Evolutionary conservation across 2,329 filamentous ascomycete genomes (phyloP).

Genomic region (Amauroascus niger): DNA sequence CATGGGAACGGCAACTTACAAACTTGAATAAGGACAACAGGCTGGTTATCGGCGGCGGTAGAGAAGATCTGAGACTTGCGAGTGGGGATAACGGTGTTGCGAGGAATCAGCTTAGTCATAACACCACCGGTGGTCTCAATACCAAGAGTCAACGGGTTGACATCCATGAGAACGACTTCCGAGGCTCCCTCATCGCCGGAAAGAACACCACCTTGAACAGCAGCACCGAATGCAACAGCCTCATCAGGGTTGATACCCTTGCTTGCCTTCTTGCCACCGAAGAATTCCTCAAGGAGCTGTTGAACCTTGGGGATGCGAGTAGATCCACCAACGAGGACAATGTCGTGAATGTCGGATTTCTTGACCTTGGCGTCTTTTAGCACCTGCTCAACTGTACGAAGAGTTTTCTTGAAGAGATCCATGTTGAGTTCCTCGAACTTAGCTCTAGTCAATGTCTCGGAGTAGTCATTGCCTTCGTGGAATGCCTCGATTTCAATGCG

Average conservation of each 20-base stretch:
- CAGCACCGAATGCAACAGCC: constrained; percentile 94
- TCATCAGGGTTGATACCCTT: constrained; percentile 99
- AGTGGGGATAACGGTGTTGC: constrained; percentile 89
- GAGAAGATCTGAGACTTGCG: constrained; percentile 98
- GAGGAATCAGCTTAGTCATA: constrained; percentile 93
- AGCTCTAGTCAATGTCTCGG: constrained; percentile 92
- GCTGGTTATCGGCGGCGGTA: constrained; percentile 92
- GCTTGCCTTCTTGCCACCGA: constrained; percentile 88
- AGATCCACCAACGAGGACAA: constrained; percentile 95
- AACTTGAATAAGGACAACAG: constrained; percentile 88
- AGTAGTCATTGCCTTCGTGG: constrained; percentile 95
- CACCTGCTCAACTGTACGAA: constrained; percentile 97
- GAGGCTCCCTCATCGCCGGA: constrained; percentile 73
- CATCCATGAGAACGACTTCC: constrained; percentile 88
- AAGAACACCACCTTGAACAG: constrained; percentile 92
- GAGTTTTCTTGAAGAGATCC: constrained; percentile 97
- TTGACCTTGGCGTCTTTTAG: constrained; percentile 96
- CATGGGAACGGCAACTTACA: constrained; percentile 38
- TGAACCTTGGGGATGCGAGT: constrained; percentile 99
- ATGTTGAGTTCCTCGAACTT: constrained; percentile 99
- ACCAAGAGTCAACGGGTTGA: constrained; percentile 91
- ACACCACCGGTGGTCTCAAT: constrained; percentile 96
- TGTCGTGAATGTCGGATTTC: constrained; percentile 91
- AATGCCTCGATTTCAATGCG: constrained; percentile 96
- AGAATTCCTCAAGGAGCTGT: constrained; percentile 89